Evolutionary conservation across 768 basidiomycete species (phyloP), one percentile per base, ranked within the genome.

Genomic region (Coprinopsis sp.): DNA sequence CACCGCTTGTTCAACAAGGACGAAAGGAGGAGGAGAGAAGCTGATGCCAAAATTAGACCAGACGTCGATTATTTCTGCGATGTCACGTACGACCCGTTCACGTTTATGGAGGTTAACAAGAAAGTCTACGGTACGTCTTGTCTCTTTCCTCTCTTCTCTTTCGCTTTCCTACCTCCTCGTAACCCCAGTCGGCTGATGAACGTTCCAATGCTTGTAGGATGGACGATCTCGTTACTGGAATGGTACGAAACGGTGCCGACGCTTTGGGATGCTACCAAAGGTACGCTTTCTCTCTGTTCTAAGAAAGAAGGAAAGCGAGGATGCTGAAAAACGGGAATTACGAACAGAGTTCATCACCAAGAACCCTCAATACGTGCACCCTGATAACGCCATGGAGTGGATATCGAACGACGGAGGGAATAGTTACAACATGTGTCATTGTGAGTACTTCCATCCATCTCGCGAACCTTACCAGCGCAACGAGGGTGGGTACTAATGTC

Each of bases 181-280:
- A 23, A n/a, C 2, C n/a, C 22, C 50, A 37, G 16, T 25, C 16
- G 12, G 12, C 24, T 8, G 19, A 24, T 40, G 11, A n/a, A n/a
- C n/a, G n/a, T 33, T 27, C 21, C 5, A 33, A 48, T 22, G 10
- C 25, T n/a, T 44, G 34, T 21, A 86, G 85, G 82, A 1, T 93
- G 91, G 64, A 91, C 87, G 0, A 74, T 93, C 33, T 79, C 87
- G 1, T 64, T 93, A 11, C 76, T 76, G 37, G 91, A 94, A 58
- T 92, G 86, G 67, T 72, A 76, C 39, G 74, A 79, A 33, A 93
- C 92, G 28, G 89, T 95, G 47, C 78, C 80, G 27, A 84, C 86
- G 1, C 68, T 94, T 6, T 95, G 91, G 91, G 64, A 75, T 3
- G 68, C 72, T 7, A 82, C 86, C 21, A 84, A 81, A 74, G 78